A percentile compares a stretch with the other conserved stretches of the same genome.
Conservation (phyloP, 306 rosid genomes). For the Citrullus amarus region DNA sequence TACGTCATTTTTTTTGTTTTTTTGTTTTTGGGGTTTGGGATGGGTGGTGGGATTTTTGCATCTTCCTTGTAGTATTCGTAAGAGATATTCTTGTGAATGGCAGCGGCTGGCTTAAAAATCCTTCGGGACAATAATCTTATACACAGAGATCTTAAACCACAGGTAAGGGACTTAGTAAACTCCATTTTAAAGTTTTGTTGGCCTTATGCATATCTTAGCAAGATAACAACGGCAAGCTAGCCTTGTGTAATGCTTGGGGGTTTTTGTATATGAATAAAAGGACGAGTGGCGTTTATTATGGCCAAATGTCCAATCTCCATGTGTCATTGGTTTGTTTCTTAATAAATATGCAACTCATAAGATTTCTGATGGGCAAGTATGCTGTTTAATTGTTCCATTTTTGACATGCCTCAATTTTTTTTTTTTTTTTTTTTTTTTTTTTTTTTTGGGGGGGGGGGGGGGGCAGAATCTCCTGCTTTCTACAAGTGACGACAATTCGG, state of each 20-base stretch:
- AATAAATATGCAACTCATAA: constrained; percentile 1
- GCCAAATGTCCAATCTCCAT: not conserved
- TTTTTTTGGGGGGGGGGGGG: not conserved
- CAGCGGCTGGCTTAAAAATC: constrained; percentile 91
- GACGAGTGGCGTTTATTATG: not conserved
- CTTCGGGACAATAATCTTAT: constrained; percentile 87
- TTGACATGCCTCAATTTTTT: constrained; percentile 30
- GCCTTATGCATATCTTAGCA: not conserved
- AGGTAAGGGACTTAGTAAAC: constrained; percentile 29
- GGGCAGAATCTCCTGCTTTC: constrained; percentile 96
- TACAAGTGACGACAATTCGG: constrained; percentile 50
- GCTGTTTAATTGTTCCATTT: constrained; percentile 24
- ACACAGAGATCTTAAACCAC: constrained; percentile 95
- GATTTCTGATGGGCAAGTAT: constrained; percentile 25
- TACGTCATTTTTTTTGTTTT: constrained; percentile 7
- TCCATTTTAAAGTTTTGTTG: not conserved
- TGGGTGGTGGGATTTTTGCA: not conserved
- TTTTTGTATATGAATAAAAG: not conserved
- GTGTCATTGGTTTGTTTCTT: not conserved
- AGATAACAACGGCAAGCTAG: not conserved
- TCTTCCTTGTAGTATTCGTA: constrained; percentile 2
- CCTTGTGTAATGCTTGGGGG: not conserved
- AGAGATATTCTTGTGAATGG: constrained; percentile 19
- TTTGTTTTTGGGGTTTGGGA: not conserved
- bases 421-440: constrained; percentile 8